Conservation (phyloP, 495 filamentous ascomycete species). For the Tricharina praecox region DNA sequence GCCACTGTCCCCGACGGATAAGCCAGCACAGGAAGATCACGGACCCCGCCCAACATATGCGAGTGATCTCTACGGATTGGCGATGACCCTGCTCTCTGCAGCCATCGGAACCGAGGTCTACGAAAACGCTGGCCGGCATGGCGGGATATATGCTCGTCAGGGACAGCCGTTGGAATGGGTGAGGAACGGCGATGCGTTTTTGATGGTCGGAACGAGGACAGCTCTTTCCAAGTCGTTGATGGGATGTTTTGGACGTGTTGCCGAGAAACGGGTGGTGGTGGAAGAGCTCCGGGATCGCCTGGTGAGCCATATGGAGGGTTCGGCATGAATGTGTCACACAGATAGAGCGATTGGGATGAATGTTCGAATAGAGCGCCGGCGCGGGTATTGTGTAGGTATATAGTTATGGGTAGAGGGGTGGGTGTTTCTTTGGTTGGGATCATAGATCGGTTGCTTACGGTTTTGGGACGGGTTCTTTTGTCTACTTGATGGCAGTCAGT, state of each 20-base stretch:
- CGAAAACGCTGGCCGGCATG: conserved; percentile 14
- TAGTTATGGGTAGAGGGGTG: no score
- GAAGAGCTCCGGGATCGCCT: conserved; percentile 17
- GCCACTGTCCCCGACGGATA: conserved; percentile 4
- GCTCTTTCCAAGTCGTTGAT: conserved; percentile 12
- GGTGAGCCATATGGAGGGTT: background rate
- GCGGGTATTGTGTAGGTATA: no score
- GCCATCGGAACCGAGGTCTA: conserved; percentile 25
- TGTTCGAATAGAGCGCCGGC: no score
- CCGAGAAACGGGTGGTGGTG: conserved; percentile 15
- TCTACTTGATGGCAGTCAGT: background rate
- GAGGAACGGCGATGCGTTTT: conserved; percentile 13
- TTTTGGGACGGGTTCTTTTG: background rate
- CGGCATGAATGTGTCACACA: background rate
- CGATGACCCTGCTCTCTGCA: conserved; percentile 18
- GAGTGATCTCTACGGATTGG: conserved; percentile 22
- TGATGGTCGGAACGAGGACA: conserved; percentile 12
- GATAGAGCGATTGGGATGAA: background rate
- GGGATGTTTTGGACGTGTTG: conserved; percentile 22
- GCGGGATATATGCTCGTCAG: conserved; percentile 21
- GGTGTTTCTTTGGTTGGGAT: background rate
- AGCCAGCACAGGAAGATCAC: background rate
- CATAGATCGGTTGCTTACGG: background rate
- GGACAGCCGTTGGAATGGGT: conserved; percentile 25
- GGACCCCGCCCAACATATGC: conserved; percentile 16